Conservation (phyloP, 2,329 filamentous ascomycete genomes). For the Monosporascus sp. region DNA sequence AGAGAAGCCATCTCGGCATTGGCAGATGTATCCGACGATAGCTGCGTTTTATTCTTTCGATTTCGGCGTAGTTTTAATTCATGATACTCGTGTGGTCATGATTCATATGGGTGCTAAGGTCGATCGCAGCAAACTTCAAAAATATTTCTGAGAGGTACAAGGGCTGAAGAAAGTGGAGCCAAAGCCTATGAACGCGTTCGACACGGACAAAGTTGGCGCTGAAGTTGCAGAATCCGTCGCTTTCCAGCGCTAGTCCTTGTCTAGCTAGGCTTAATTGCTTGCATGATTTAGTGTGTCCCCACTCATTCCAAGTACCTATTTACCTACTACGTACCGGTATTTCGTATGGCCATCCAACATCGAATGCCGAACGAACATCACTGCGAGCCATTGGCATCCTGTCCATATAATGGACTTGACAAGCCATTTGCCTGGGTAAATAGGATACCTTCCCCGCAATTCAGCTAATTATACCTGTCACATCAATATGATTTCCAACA, state of each 20-base stretch:
- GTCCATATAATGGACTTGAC: neutral
- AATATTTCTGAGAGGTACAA: no score
- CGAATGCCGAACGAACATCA: neutral
- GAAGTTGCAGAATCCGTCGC: neutral
- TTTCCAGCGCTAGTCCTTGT: neutral
- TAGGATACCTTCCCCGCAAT: neutral
- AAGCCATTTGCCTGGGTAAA: neutral
- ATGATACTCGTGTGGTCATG: neutral
- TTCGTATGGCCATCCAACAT: neutral
- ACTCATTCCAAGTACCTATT: neutral
- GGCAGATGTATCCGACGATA: constrained; percentile 13
- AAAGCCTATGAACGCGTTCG: no score
- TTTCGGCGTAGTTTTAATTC: neutral
- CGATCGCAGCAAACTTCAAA: no score
- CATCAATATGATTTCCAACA: neutral
- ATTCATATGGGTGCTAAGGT: no score
- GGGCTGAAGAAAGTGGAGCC: no score
- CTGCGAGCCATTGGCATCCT: neutral
- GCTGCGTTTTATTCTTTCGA: neutral
- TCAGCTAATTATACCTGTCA: neutral
- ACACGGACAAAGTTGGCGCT: no score
- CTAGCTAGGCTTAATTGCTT: neutral
- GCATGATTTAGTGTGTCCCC: neutral
- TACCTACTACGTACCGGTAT: neutral
- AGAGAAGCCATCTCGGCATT: constrained; percentile 35